Conservation (phyloP, 1,284 basidiomycete genomes). For the Cutaneotrichosporon sp. region DNA sequence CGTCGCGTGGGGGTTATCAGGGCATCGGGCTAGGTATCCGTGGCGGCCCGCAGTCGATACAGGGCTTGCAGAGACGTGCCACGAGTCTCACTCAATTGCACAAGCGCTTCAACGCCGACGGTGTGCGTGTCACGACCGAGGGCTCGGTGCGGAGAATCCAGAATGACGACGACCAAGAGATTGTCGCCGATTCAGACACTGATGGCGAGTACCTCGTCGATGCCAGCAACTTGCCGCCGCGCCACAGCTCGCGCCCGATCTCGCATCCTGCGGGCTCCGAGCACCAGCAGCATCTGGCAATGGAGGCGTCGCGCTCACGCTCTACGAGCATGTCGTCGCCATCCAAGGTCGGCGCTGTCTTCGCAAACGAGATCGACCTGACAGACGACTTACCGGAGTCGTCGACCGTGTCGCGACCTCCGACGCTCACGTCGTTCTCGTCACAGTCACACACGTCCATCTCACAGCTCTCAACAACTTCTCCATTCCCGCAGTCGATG, state of each 20-base stretch:
- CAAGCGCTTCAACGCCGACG: conserved; percentile 38
- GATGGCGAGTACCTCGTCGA: conserved; percentile 39
- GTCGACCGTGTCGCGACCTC: conserved; percentile 9
- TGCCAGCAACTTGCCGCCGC: background rate
- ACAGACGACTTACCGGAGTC: conserved; percentile 11
- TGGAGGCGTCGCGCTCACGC: conserved; percentile 7
- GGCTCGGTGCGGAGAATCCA: conserved; percentile 17
- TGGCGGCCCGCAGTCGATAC: conserved; percentile 52
- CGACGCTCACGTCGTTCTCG: conserved; percentile 14
- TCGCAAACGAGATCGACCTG: conserved; percentile 45
- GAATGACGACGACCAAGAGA: conserved; percentile 41
- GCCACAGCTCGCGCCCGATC: conserved; percentile 18
- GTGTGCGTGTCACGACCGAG: conserved; percentile 15
- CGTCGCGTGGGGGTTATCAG: conserved; percentile 10
- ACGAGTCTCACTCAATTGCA: conserved; percentile 52
- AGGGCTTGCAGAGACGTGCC: conserved; percentile 55
- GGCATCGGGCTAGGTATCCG: conserved; percentile 23
- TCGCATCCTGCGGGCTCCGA: conserved; percentile 12
- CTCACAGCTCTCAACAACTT: conserved; percentile 9
- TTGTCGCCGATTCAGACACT: conserved; percentile 31
- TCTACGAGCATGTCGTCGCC: conserved; percentile 14
- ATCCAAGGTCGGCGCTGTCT: conserved; percentile 23
- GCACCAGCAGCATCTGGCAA: background rate
- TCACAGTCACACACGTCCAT: conserved; percentile 16
- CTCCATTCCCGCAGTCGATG: conserved; percentile 11